Evolutionary conservation across 2,329 filamentous ascomycete species (phyloP), one percentile per base, ranked within the genome.

Genomic region (Fonsecaea multimorphosa): DNA sequence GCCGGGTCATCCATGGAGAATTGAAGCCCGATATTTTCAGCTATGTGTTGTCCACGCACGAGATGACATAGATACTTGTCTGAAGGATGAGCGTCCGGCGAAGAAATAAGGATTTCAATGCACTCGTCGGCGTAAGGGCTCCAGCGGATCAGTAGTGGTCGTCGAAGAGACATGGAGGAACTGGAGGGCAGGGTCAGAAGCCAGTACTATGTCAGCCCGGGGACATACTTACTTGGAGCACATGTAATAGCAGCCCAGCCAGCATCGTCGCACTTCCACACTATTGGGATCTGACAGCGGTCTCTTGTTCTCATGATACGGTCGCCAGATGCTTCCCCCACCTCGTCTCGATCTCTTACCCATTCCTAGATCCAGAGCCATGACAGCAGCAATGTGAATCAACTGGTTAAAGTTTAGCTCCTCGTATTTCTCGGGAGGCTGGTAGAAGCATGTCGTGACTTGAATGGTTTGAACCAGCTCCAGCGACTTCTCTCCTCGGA

Each of bases 401-500:
- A 95, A 85, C 79, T 94, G 91, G 78, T 95, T 96, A 76, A 95
- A 96, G 75, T 95, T 95, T 73, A 94, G 86, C 78, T 95, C 90
- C 73, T 96, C 91, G 65, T 91, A 91, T 72, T 91, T 86, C 70
- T 94, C 89, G 0, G 92, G 92, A 16, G 92, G 91, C 76, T 88
- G 88, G 76, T 96, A 96, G 91, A 92, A 96, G 22, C 93, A 85
- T n/a, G 89, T 87, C 6, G 87, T 83, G 2, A 96, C 81, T 64
- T 91, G 85, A 46, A 96, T 80, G 1, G 91, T 86, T 78, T 97
- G 93, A 8, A 96, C 87, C 6, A 96, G 81, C 76, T 96, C 93
- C 19, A 97, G 78, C 38, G 86, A 91, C 81, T 96, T 96, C 72
- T 92, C 88, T 12, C 91, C 92, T 6, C 86, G 85, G 32, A 92